Evolutionary conservation across 2,329 filamentous ascomycete genomes (phyloP).

Genomic region (Trichoderma atroviride): DNA sequence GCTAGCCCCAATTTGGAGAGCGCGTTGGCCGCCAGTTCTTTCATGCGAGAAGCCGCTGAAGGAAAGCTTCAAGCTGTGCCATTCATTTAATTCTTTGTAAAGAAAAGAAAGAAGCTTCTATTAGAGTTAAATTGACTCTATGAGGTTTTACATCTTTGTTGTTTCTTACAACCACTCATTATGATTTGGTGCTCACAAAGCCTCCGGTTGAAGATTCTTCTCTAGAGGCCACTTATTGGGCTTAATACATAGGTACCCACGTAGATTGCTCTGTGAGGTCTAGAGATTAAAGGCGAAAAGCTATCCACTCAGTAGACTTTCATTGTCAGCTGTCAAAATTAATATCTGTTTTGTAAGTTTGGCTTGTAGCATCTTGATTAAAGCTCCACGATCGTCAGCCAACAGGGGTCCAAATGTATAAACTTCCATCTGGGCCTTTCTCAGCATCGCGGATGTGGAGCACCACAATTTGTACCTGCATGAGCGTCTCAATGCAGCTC

Average conservation of each 20-base stretch:
- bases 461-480: conserved; percentile 9
- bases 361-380: background rate
- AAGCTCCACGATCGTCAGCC: background rate
- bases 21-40: background rate
- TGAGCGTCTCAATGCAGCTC: background rate
- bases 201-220: background rate
- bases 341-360: background rate
- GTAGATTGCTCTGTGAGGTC: background rate
- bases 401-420: background rate
- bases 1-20: conserved; percentile 16
- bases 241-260: background rate
- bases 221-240: background rate
- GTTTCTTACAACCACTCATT: background rate
- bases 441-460: conserved; percentile 11
- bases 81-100: background rate
- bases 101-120: background rate
- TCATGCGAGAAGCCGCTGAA: background rate
- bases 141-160: background rate
- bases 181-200: background rate
- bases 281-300: background rate
- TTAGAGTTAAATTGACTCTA: background rate
- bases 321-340: background rate
- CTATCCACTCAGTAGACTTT: background rate
- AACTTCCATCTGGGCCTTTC: background rate
- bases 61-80: background rate